A percentile compares a stretch with the other conserved stretches of the same genome.
Evolutionary conservation across 768 basidiomycete genomes (phyloP).

Genomic region (Russula vinacea): DNA sequence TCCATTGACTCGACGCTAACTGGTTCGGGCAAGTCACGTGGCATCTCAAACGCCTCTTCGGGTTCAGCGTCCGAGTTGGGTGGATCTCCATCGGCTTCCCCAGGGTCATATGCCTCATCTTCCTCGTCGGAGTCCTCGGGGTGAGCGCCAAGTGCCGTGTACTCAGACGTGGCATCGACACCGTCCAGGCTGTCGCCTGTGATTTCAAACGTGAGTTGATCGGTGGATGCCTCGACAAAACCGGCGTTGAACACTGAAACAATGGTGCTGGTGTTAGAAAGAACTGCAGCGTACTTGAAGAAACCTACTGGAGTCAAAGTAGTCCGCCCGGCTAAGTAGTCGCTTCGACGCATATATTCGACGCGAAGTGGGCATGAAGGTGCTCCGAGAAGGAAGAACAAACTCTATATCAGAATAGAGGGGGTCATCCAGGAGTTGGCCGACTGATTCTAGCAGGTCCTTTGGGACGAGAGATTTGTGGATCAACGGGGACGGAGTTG

Average conservation of each 20-base stretch:
- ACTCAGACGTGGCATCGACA: conserved; percentile 48
- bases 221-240: conserved; percentile 56
- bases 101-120: conserved; percentile 41
- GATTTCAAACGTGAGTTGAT: conserved; percentile 34
- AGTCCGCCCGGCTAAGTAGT: conserved; percentile 67
- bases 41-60: conserved; percentile 17
- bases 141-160: conserved; percentile 38
- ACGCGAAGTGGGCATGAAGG: conserved; percentile 39
- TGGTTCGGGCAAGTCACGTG: conserved; percentile 7
- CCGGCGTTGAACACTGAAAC: conserved; percentile 66
- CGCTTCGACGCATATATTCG: conserved; percentile 67
- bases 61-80: conserved; percentile 23
- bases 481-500: conserved; percentile 43
- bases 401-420: conserved; percentile 83
- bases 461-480: conserved; percentile 60
- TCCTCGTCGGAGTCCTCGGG: conserved; percentile 53
- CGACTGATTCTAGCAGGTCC: conserved; percentile 66
- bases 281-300: neutral
- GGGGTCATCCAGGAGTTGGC: conserved; percentile 74
- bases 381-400: conserved; percentile 53
- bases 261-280: conserved; percentile 4
- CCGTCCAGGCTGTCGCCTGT: conserved; percentile 25
- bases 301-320: conserved; percentile 62
- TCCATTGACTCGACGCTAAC: conserved; percentile 7
- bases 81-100: conserved; percentile 21